These are phyloP conservation scores for Paramecium sexaurelia DNA, from an alignment of 73 alveolate species.

Conservation along the genomic window DNA sequence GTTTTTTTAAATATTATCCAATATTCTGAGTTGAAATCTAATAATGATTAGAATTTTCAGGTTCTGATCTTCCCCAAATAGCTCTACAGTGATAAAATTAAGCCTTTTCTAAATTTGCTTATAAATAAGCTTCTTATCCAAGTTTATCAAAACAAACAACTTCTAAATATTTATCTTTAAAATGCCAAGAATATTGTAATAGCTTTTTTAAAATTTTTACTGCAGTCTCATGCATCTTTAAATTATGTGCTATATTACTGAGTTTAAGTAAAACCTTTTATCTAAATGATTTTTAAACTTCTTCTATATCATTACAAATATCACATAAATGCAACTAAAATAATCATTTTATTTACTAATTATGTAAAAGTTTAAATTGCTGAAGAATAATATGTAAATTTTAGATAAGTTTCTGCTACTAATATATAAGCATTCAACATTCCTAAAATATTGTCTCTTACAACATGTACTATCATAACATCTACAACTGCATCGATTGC, in stretches of 20 bases:
- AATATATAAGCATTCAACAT: neutral
- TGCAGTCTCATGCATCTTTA: conserved; percentile 5
- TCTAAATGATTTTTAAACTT: neutral
- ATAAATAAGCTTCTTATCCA: neutral
- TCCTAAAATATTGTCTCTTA: conserved; percentile 21
- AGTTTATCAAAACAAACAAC: conserved; percentile 33
- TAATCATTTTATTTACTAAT: neutral
- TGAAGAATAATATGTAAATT: neutral
- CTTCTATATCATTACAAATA: conserved; percentile 47
- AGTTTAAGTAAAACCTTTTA: neutral
- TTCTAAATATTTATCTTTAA: conserved; percentile 28
- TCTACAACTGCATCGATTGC: conserved; percentile 51
- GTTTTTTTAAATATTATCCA: neutral
- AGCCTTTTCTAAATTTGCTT: conserved; percentile 49
- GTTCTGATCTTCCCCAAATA: conserved; percentile 50
- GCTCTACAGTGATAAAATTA: conserved; percentile 40
- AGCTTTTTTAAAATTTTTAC: neutral
- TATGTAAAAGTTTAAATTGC: neutral
- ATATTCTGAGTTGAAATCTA: neutral
- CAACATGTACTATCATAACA: neutral
- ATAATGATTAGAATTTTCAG: conserved; percentile 43
- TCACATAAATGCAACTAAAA: conserved; percentile 31
- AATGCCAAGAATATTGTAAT: conserved; percentile 43
- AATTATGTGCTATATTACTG: conserved; percentile 4
- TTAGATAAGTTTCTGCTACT: conserved; percentile 17